Evolutionary conservation across 2,329 filamentous ascomycete genomes (phyloP).

Genomic region (Orbilia ellipsospora): DNA sequence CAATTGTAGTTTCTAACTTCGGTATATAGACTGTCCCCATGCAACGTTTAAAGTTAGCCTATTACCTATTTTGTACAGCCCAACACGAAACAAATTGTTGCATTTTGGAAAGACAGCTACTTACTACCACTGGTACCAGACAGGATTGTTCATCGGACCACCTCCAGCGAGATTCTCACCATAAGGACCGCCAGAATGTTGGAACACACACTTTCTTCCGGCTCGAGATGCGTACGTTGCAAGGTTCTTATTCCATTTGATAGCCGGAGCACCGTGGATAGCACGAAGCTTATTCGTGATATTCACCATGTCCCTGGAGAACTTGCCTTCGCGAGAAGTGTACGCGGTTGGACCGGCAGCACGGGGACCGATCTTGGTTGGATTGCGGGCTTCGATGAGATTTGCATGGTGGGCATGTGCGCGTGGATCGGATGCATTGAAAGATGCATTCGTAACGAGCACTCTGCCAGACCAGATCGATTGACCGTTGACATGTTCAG

Average conservation of each 20-base stretch:
- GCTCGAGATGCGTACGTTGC: constrained; percentile 45
- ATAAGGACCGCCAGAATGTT: constrained; percentile 51
- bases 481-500: constrained; percentile 15
- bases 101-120: constrained; percentile 31
- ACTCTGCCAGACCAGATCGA: constrained; percentile 31
- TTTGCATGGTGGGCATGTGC: neutral
- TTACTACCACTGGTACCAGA: constrained; percentile 56
- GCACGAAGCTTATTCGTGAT: constrained; percentile 52
- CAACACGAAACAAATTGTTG: constrained; percentile 44
- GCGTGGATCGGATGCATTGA: constrained; percentile 29
- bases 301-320: constrained; percentile 49
- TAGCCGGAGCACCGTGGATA: constrained; percentile 37
- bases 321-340: constrained; percentile 50
- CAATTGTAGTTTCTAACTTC: constrained; percentile 49
- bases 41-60: neutral
- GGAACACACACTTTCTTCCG: constrained; percentile 39
- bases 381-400: neutral
- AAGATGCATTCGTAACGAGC: constrained; percentile 8
- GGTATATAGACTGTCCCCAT: constrained; percentile 32
- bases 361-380: constrained; percentile 13
- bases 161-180: constrained; percentile 54
- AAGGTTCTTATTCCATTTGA: constrained; percentile 45
- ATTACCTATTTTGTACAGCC: neutral
- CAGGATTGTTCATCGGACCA: constrained; percentile 53
- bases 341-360: constrained; percentile 30